Evolutionary conservation across 176 grass and related monocot genomes (phyloP).

Genomic region (Bothriochloa decipiens): DNA sequence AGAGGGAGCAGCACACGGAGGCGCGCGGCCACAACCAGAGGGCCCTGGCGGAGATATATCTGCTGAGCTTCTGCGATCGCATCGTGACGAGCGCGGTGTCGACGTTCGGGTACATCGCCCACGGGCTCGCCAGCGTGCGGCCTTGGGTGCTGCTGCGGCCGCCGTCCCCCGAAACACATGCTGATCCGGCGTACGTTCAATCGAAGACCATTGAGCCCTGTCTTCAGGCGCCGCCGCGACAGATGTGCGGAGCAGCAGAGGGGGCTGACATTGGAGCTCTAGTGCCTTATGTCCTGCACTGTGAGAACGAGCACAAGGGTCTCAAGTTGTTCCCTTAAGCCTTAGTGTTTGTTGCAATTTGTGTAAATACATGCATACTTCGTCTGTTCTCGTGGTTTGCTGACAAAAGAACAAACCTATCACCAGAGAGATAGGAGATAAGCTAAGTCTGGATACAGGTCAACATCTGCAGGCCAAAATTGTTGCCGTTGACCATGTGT

Average conservation of each 20-base stretch:
- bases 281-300: slow-evolving; percentile 60
- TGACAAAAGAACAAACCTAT: not conserved
- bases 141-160: slow-evolving; percentile 55
- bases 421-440: too few relatives aligned
- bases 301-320: slow-evolving; percentile 55
- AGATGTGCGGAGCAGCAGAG: slow-evolving; percentile 34
- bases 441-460: too few relatives aligned
- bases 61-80: slow-evolving; percentile 62
- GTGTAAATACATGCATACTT: not conserved
- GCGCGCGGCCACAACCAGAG: slow-evolving; percentile 52
- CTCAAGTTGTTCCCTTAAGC: slow-evolving; percentile 55
- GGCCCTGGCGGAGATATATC: slow-evolving; percentile 63
- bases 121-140: slow-evolving; percentile 46
- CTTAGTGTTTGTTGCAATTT: not conserved
- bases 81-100: slow-evolving; percentile 56
- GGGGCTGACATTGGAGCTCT: slow-evolving; percentile 37
- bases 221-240: slow-evolving; percentile 52
- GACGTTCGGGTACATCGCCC: slow-evolving; percentile 69
- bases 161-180: not conserved
- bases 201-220: slow-evolving; percentile 53
- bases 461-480: too few relatives aligned
- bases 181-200: slow-evolving; percentile 33
- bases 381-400: not conserved
- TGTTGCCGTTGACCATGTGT: too few relatives aligned
- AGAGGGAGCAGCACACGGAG: slow-evolving; percentile 56